These are phyloP conservation scores for Typha latifolia DNA, from an alignment of 176 grass and related monocot genomes.

Conservation along the genomic window DNA sequence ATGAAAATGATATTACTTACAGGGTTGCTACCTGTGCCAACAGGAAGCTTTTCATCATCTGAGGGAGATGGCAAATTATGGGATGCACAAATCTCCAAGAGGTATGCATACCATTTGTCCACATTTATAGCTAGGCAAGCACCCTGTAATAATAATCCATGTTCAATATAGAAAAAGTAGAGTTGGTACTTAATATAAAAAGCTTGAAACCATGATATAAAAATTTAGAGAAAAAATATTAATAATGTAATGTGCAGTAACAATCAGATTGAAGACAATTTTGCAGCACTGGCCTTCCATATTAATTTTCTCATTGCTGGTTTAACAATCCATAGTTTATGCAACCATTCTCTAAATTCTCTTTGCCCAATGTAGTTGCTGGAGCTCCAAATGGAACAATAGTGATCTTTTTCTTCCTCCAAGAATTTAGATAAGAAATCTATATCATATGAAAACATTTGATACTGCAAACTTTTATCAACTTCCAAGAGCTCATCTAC, in stretches of 20 bases:
- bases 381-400: constrained; percentile 76
- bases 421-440: constrained; percentile 73
- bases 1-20: constrained; percentile 52
- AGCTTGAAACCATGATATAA: background rate
- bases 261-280: background rate
- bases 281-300: constrained; percentile 62
- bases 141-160: constrained; percentile 45
- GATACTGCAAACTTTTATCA: constrained; percentile 31
- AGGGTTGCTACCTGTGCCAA: constrained; percentile 99
- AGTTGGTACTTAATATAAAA: background rate
- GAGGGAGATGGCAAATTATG: constrained; percentile 58
- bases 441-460: constrained; percentile 71
- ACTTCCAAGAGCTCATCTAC: constrained; percentile 34
- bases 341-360: constrained; percentile 92
- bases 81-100: constrained; percentile 59
- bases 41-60: constrained; percentile 87
- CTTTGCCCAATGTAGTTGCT: constrained; percentile 85
- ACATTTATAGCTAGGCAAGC: constrained; percentile 76
- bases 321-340: constrained; percentile 85
- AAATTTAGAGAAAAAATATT: background rate
- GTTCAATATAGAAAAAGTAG: background rate
- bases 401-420: constrained; percentile 86
- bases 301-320: constrained; percentile 61
- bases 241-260: background rate
- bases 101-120: constrained; percentile 70